Conservation (phyloP, 495 filamentous ascomycete genomes). For the Xylona heveae region DNA sequence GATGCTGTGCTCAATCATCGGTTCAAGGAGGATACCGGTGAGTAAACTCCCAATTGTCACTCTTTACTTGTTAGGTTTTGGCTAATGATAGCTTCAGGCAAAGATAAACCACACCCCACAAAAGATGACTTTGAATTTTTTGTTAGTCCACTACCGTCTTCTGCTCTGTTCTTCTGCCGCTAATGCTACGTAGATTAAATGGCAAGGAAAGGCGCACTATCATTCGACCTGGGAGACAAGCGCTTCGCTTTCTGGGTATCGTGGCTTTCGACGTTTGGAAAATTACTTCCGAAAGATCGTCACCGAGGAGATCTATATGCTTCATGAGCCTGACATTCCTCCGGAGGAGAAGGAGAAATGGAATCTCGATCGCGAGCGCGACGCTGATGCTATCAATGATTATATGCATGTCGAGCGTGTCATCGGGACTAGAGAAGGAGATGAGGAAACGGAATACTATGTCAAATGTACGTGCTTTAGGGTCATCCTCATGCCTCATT, state of each 20-base stretch:
- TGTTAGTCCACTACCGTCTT: slow-evolving; percentile 15
- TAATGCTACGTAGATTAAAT: slow-evolving; percentile 47
- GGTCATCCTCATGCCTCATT: background rate
- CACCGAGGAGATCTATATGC: slow-evolving; percentile 46
- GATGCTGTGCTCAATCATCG: slow-evolving; percentile 79
- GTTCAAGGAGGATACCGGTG: slow-evolving; percentile 42
- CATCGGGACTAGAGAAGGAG: slow-evolving; percentile 55
- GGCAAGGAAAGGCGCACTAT: slow-evolving; percentile 84
- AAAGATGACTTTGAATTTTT: slow-evolving; percentile 81
- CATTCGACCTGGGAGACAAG: slow-evolving; percentile 87
- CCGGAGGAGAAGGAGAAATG: slow-evolving; percentile 82
- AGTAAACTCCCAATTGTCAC: slow-evolving; percentile 6
- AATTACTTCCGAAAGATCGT: slow-evolving; percentile 81
- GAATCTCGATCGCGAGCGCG: slow-evolving; percentile 70
- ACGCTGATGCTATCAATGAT: slow-evolving; percentile 62
- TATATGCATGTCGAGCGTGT: slow-evolving; percentile 83
- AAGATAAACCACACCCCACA: slow-evolving; percentile 28
- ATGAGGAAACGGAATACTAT: slow-evolving; percentile 61
- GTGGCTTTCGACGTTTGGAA: slow-evolving; percentile 67
- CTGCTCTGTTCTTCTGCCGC: background rate
- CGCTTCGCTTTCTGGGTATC: slow-evolving; percentile 40
- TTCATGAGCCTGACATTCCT: slow-evolving; percentile 44
- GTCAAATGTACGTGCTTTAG: slow-evolving; percentile 83
- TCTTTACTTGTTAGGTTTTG: background rate
- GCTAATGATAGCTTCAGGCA: slow-evolving; percentile 13